Conservation (phyloP, 768 basidiomycete genomes). For the Cyclocybe cylindracea region DNA sequence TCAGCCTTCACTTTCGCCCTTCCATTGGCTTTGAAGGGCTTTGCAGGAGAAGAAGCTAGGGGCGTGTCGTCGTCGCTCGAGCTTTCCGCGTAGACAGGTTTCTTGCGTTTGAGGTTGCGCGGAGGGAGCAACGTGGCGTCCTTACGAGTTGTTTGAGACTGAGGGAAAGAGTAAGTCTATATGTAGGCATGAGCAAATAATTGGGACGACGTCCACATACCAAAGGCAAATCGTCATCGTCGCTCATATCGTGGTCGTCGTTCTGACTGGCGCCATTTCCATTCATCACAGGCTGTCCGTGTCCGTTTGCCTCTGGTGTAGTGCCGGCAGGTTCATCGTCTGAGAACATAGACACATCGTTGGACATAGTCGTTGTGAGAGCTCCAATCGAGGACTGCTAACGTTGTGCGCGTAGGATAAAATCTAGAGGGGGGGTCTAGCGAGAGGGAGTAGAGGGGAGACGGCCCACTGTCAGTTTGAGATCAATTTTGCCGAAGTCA, state of each 20-base stretch:
- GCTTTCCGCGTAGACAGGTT: constrained; percentile 50
- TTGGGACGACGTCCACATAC: constrained; percentile 40
- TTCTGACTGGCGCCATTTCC: constrained; percentile 43
- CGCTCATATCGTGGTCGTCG: constrained; percentile 56
- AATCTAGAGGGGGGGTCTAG: constrained; percentile 3
- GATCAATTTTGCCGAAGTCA: constrained; percentile 45
- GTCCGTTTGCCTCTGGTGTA: constrained; percentile 42
- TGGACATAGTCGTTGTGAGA: constrained; percentile 17
- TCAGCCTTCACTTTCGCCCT: constrained; percentile 33
- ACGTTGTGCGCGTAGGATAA: constrained; percentile 12
- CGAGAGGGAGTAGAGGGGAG: constrained; percentile 18
- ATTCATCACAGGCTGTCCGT: constrained; percentile 39
- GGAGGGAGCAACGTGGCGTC: constrained; percentile 43
- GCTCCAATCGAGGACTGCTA: constrained; percentile 7
- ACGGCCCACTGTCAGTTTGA: constrained; percentile 25
- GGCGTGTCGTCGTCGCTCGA: constrained; percentile 76
- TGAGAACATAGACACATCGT: constrained; percentile 50
- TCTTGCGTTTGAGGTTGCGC: constrained; percentile 61
- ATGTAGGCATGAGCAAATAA: constrained; percentile 14
- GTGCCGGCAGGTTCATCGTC: constrained; percentile 59
- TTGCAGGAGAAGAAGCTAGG: constrained; percentile 71
- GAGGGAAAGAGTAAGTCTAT: constrained; percentile 20
- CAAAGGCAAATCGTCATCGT: constrained; percentile 72
- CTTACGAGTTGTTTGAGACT: constrained; percentile 58
- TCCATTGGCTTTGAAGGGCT: constrained; percentile 42